A percentile compares a stretch with the other conserved stretches of the same genome.
Conservation (phyloP, 192 early-diverging fungal genomes). For the Coemansia sp. region DNA sequence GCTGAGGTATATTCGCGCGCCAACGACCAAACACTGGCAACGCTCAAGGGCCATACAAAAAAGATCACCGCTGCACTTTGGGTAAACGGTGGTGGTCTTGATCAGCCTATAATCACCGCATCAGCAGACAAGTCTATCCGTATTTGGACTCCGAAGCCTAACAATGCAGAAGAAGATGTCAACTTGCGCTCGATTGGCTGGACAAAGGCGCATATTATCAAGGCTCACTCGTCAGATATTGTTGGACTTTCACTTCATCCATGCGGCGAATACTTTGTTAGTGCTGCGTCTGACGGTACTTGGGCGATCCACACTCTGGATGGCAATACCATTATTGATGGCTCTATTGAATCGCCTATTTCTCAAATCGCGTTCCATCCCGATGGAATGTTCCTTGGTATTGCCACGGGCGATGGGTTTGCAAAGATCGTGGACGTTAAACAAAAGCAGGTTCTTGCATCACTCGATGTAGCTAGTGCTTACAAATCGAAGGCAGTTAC, state of each 20-base stretch:
- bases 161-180: constrained; percentile 36
- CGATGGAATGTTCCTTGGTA: constrained; percentile 85
- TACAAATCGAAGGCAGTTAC: constrained; percentile 47
- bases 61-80: constrained; percentile 68
- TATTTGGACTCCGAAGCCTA: constrained; percentile 62
- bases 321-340: constrained; percentile 21
- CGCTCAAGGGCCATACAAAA: constrained; percentile 83
- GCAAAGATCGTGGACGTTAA: constrained; percentile 87
- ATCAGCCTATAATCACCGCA: constrained; percentile 65
- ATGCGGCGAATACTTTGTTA: constrained; percentile 75
- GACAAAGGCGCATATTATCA: constrained; percentile 57
- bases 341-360: constrained; percentile 26
- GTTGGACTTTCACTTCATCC: constrained; percentile 78
- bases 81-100: constrained; percentile 48
- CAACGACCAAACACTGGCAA: constrained; percentile 63
- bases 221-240: constrained; percentile 70
- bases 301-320: constrained; percentile 82
- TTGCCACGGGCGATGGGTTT: constrained; percentile 68
- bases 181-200: constrained; percentile 24
- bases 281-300: constrained; percentile 67
- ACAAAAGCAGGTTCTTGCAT: constrained; percentile 58
- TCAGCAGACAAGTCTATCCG: constrained; percentile 82
- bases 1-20: constrained; percentile 68
- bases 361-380: constrained; percentile 75
- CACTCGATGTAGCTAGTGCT: constrained; percentile 21